These are phyloP conservation scores for Periconia macrospinosa DNA, from an alignment of 2,329 filamentous ascomycete species.

Conservation along the genomic window DNA sequence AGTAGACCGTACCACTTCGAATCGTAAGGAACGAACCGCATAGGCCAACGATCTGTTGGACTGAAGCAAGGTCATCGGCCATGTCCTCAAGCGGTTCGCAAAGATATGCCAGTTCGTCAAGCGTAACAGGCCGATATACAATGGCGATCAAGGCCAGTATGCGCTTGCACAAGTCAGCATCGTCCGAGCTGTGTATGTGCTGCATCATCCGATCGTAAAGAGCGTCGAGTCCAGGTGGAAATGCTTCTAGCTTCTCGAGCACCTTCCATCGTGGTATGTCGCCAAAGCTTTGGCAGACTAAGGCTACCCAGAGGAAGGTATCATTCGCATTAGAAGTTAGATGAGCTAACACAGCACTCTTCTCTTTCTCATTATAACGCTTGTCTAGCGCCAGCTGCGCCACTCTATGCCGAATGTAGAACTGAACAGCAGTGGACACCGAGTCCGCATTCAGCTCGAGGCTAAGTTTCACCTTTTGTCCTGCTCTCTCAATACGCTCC, in stretches of 20 bases:
- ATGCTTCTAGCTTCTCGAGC: constrained; percentile 5
- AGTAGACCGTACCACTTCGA: constrained; percentile 1
- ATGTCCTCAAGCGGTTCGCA: constrained; percentile 14
- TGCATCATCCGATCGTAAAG: constrained; percentile 47
- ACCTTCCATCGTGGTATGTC: constrained; percentile 3
- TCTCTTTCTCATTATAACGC: too few relatives aligned
- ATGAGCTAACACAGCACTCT: too few relatives aligned
- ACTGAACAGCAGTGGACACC: too few relatives aligned
- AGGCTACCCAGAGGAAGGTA: constrained; percentile 42
- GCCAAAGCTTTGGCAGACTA: constrained; percentile 37
- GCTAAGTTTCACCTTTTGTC: too few relatives aligned
- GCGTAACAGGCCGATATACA: constrained; percentile 39
- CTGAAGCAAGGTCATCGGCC: constrained; percentile 7
- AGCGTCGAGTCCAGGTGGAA: constrained; percentile 38
- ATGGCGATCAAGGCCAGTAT: too few relatives aligned
- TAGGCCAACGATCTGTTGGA: constrained; percentile 29
- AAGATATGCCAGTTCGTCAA: constrained; percentile 38
- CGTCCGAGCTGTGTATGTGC: constrained; percentile 21
- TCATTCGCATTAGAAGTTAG: too few relatives aligned
- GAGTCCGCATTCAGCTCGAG: too few relatives aligned
- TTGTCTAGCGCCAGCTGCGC: too few relatives aligned
- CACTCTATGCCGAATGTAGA: too few relatives aligned
- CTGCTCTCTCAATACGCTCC: too few relatives aligned
- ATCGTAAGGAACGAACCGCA: constrained; percentile 39
- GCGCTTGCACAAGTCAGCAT: too few relatives aligned